Conservation (phyloP, 148 eudicot genomes). For the Amaranthus palmeri region DNA sequence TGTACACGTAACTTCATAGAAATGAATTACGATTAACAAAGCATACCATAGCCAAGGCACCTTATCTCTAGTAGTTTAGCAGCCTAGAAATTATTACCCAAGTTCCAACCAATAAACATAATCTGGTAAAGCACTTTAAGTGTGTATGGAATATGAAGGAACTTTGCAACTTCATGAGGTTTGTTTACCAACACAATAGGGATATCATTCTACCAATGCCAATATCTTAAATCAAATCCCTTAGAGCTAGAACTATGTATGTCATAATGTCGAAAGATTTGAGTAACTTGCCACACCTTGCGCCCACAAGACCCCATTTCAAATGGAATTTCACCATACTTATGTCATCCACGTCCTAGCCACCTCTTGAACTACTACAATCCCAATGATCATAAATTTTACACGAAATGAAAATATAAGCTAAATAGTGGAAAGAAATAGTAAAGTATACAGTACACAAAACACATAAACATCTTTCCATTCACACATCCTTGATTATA, state of each 20-base stretch:
- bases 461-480: neutral
- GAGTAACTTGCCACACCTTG: neutral
- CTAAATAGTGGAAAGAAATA: neutral
- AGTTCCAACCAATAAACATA: neutral
- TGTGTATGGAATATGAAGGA: neutral
- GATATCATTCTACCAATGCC: neutral
- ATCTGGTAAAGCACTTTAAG: neutral
- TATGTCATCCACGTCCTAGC: neutral
- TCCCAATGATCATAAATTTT: neutral
- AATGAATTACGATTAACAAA: too few species aligned
- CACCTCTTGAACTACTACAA: neutral
- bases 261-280: neutral
- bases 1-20: too few species aligned
- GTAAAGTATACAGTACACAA: neutral
- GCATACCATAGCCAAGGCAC: too few species aligned
- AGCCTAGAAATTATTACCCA: too few species aligned
- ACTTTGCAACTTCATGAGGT: neutral
- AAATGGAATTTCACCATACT: neutral
- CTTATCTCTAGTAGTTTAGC: too few species aligned
- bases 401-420: neutral
- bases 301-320: neutral
- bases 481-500: too few species aligned
- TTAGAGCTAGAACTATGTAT: neutral
- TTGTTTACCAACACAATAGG: neutral
- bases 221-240: neutral